phyloP scores from a whole-genome alignment of 2,329 filamentous ascomycete species.

The Monascus ruber region DNA sequence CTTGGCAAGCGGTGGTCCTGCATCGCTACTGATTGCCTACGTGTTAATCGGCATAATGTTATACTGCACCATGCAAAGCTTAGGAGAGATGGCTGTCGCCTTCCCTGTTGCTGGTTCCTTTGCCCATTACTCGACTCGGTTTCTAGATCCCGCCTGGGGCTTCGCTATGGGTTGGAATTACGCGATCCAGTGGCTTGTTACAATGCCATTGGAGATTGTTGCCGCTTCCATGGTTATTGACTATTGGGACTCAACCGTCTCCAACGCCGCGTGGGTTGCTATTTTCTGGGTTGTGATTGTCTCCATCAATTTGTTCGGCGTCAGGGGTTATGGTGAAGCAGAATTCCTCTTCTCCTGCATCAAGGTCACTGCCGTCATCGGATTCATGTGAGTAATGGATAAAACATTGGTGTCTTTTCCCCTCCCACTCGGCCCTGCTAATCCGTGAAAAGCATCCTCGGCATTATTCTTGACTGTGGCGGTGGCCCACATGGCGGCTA shows the following conservation, averaged over 20 bases:
- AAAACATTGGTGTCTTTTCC: not conserved
- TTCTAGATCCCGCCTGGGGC: conserved; percentile 86
- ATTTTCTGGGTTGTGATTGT: conserved; percentile 70
- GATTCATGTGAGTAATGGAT: conserved; percentile 58
- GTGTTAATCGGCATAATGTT: conserved; percentile 72
- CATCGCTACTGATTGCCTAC: conserved; percentile 67
- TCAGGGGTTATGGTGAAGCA: conserved; percentile 80
- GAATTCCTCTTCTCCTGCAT: conserved; percentile 80
- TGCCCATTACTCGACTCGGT: conserved; percentile 80
- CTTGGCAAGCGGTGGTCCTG: conserved; percentile 62
- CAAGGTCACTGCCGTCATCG: conserved; percentile 76
- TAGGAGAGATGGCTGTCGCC: conserved; percentile 82
- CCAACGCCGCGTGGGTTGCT: conserved; percentile 66
- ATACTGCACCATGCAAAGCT: conserved; percentile 80
- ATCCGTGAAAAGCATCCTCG: conserved; percentile 54
- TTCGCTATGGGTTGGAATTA: conserved; percentile 97
- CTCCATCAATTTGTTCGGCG: conserved; percentile 74
- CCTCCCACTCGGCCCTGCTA: conserved; percentile 1
- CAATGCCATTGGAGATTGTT: conserved; percentile 76
- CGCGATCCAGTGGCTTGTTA: conserved; percentile 75
- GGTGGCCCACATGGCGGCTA: conserved; percentile 64
- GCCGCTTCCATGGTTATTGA: conserved; percentile 73
- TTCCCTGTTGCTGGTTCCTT: conserved; percentile 91
- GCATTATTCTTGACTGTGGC: conserved; percentile 74
- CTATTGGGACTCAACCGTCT: conserved; percentile 59